phyloP scores from a whole-genome alignment of 768 basidiomycete genomes.

The Boletus pseudo-olivaceus region DNA sequence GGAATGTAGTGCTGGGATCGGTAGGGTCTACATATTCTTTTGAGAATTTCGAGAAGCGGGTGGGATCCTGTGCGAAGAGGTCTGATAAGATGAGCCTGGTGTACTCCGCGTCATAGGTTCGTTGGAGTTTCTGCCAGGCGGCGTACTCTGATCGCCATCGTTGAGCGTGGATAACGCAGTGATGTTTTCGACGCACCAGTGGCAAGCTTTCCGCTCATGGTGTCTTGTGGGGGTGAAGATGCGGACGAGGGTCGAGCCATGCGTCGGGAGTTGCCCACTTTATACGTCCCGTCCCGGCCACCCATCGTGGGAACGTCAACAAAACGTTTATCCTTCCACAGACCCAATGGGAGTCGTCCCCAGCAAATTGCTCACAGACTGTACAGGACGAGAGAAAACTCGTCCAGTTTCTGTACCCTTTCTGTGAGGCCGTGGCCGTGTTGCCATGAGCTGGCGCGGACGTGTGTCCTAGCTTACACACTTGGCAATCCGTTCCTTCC shows the following conservation, averaged over 20 bases:
- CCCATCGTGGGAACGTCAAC: conserved; percentile 24
- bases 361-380: conserved; percentile 8
- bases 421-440: conserved; percentile 1
- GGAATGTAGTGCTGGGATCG: conserved; percentile 71
- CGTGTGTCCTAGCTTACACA: conserved; percentile 13
- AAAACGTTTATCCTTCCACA: neutral
- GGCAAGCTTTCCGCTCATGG: conserved; percentile 63
- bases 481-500: neutral
- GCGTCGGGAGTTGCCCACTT: neutral
- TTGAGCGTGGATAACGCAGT: neutral
- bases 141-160: conserved; percentile 60
- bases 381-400: conserved; percentile 21
- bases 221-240: conserved; percentile 7
- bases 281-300: conserved; percentile 11
- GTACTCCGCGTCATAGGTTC: conserved; percentile 70
- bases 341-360: too few species aligned
- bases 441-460: neutral
- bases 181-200: conserved; percentile 39
- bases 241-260: neutral
- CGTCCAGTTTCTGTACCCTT: neutral
- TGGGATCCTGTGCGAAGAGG: conserved; percentile 85
- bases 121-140: conserved; percentile 89
- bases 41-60: conserved; percentile 85
- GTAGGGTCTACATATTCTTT: conserved; percentile 64
- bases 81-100: conserved; percentile 82